Conservation (phyloP, 495 filamentous ascomycete species). For the Talaromyces nanjingensis region DNA sequence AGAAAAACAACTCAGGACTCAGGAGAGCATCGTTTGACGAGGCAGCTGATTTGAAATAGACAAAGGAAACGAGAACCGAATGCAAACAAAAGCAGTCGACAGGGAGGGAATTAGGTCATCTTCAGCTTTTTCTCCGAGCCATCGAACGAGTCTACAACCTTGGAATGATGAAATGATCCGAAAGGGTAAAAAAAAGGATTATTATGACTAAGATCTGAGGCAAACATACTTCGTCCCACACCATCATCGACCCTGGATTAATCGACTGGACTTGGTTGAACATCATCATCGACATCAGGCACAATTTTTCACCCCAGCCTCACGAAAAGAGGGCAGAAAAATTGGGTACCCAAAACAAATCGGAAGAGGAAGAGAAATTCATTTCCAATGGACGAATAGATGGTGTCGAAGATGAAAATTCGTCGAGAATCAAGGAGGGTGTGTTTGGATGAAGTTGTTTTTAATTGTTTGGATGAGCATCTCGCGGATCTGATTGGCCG, state of each 20-base stretch:
- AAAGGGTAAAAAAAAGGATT: not conserved
- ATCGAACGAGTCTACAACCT: not conserved
- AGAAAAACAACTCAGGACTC: not conserved
- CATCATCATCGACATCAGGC: constrained; percentile 1
- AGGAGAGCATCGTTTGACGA: not conserved
- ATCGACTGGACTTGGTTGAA: not conserved
- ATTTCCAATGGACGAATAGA: not conserved
- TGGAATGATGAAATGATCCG: not conserved
- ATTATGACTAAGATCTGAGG: not conserved
- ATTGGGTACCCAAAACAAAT: constrained; percentile 2
- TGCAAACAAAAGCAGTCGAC: not conserved
- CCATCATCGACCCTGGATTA: not conserved
- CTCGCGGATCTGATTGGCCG: not conserved
- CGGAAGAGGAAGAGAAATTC: not conserved
- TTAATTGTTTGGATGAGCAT: not conserved
- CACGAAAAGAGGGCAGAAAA: not conserved
- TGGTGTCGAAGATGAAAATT: not conserved
- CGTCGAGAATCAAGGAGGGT: not conserved
- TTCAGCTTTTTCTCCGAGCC: not conserved
- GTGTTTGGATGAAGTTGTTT: constrained; percentile 1
- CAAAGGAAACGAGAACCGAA: not conserved
- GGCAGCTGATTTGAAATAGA: not conserved
- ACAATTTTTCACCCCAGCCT: not conserved
- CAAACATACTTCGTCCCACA: constrained; percentile 1
- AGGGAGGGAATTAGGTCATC: not conserved